Evolutionary conservation across 1,284 basidiomycete species (phyloP).

Genomic region (Sparassis latifolia): DNA sequence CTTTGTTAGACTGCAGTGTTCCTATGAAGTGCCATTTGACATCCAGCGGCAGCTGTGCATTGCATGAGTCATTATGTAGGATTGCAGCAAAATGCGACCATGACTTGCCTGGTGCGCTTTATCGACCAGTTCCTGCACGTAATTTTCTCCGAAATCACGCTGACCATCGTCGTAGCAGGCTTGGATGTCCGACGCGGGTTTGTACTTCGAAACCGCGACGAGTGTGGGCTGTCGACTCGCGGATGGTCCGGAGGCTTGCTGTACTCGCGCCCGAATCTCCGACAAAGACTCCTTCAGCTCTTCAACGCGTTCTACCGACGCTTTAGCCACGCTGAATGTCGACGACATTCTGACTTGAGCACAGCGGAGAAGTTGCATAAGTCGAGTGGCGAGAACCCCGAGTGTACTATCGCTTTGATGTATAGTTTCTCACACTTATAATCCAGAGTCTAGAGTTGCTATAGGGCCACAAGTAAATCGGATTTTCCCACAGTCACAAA

Average conservation of each 20-base stretch:
- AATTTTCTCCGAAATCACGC: conserved; percentile 96
- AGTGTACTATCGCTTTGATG: too few relatives aligned
- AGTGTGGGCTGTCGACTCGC: conserved; percentile 34
- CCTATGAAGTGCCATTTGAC: conserved; percentile 99
- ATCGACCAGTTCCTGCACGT: conserved; percentile 91
- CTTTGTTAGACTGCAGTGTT: conserved; percentile 91
- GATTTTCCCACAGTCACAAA: too few relatives aligned
- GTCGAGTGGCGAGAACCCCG: too few relatives aligned
- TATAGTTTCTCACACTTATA: too few relatives aligned
- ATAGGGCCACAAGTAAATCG: too few relatives aligned
- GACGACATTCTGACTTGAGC: conserved; percentile 1
- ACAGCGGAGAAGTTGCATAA: not conserved
- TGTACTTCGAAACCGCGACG: conserved; percentile 93
- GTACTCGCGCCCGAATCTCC: conserved; percentile 44
- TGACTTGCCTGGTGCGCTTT: conserved; percentile 71
- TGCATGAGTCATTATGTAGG: not conserved
- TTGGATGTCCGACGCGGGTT: conserved; percentile 83
- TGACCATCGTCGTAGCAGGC: conserved; percentile 79
- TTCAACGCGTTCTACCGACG: conserved; percentile 25
- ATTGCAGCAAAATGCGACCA: not conserved
- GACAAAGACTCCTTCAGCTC: conserved; percentile 48
- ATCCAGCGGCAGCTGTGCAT: conserved; percentile 63
- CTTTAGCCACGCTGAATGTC: not conserved
- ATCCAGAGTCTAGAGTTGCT: too few relatives aligned
- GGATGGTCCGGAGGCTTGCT: conserved; percentile 21